phyloP scores from a whole-genome alignment of 257 asterid genomes.

The Solanum chiquidenum region DNA sequence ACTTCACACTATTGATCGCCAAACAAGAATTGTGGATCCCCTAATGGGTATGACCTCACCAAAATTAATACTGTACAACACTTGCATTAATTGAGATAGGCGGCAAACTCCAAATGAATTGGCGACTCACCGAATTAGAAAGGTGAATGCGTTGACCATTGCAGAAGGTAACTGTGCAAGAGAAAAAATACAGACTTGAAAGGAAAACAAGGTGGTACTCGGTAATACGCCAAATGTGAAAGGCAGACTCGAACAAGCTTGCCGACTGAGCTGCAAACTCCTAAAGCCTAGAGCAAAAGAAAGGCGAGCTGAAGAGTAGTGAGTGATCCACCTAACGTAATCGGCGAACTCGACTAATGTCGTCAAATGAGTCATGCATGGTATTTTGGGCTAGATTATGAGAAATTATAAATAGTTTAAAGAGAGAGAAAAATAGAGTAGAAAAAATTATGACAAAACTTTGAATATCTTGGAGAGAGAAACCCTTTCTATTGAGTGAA shows the following conservation, averaged over 20 bases:
- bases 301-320: background rate
- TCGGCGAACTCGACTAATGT: no score
- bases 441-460: no score
- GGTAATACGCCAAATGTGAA: background rate
- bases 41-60: background rate
- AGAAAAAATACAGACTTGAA: no score
- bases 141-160: background rate
- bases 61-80: background rate
- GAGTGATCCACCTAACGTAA: background rate
- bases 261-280: background rate
- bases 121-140: no score
- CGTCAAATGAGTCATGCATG: background rate
- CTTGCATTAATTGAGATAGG: background rate
- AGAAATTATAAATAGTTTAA: background rate
- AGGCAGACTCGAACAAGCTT: background rate
- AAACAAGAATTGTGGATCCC: background rate
- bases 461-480: background rate
- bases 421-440: background rate
- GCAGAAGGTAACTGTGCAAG: background rate
- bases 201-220: background rate
- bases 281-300: background rate
- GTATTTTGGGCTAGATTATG: background rate
- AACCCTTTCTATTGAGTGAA: background rate
- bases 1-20: background rate
- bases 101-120: background rate